Base-by-base conservation (phyloP, 768 basidiomycete genomes). In the Termitomyces sp. region DNA sequence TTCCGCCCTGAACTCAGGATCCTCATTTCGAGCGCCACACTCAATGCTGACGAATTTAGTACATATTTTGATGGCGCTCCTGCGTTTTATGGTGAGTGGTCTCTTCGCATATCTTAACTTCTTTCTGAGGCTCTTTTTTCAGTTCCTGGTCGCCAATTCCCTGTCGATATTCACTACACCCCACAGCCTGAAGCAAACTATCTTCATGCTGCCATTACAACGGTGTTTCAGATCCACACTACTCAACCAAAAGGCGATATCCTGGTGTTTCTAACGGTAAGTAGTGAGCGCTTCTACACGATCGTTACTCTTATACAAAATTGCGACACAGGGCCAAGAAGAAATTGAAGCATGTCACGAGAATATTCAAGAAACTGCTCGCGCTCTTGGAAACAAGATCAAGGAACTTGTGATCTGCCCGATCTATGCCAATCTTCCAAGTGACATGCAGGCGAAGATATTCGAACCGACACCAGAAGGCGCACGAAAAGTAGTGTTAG, bases 121-220 rank as follows among this genome's bases (percentile, higher is more conserved):
- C 44, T 16, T 44, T 53, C 16, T 25, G 44, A 31, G 35, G 63
- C 3, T 67, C 52, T 58, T 10, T 36, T 10, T 45, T 56, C 40
- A 96, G 94, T 99, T 40, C 97, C 97, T 59, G 97, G 97, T 61
- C 91, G 97, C 57, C 87, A 91, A 64, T 99, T 92, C 70, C 94
- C 97, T 13, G 97, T 99, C 56, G 97, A 98, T 66, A 94, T 98
- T 53, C 94, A 96, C 68, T 99, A 98, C 70, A 99, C 97, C 10
- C 95, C 96, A 20, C 97, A 98, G 69, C 97, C 97, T 7, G 97
- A 99, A 76, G 97, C 97, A 41, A 98, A 98, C 69, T 99, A 98
- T 66, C 85, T 98, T 22, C 95, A 98, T 66, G 97, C 97, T 18
- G 92, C 97, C 38, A 96, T 99, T 67, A 99, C 97, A 1, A 99